Conservation (phyloP, 1,284 basidiomycete species). For the Marasmius sp. region DNA sequence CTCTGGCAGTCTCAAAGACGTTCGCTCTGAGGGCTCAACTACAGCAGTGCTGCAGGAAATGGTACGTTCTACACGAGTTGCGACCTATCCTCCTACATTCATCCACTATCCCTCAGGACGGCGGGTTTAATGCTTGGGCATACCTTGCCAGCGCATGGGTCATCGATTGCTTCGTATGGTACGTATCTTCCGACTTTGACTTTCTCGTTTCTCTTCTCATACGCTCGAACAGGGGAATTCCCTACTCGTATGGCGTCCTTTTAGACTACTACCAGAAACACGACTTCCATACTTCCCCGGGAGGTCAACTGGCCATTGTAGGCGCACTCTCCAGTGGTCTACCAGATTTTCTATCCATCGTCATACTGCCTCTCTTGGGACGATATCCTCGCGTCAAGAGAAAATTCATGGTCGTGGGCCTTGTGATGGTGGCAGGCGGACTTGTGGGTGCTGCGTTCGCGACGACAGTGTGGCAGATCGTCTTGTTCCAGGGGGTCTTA, state of each 20-base stretch:
- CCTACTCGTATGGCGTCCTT: constrained; percentile 15
- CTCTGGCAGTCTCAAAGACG: too few relatives aligned
- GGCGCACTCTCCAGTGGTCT: constrained; percentile 11
- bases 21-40: too few relatives aligned
- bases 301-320: constrained; percentile 10
- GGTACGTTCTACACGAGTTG: too few relatives aligned
- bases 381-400: constrained; percentile 13
- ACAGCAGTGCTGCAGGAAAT: too few relatives aligned
- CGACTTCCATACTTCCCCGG: constrained; percentile 2
- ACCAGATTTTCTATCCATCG: constrained; percentile 10
- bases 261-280: constrained; percentile 14
- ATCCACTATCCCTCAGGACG: constrained; percentile 4
- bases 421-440: constrained; percentile 6
- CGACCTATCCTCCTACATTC: too few relatives aligned
- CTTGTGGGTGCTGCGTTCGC: constrained; percentile 13
- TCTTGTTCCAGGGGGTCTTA: constrained; percentile 13
- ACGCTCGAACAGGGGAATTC: constrained; percentile 7
- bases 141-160: constrained; percentile 14
- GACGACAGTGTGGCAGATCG: constrained; percentile 7
- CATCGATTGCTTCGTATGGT: constrained; percentile 14
- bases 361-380: constrained; percentile 8
- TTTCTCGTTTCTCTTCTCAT: not conserved
- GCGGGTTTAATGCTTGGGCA: constrained; percentile 13
- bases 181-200: not conserved
- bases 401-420: constrained; percentile 9